These are phyloP conservation scores for Ganoderma boninense DNA, from an alignment of 1,284 basidiomycete genomes.

Conservation along the genomic window DNA sequence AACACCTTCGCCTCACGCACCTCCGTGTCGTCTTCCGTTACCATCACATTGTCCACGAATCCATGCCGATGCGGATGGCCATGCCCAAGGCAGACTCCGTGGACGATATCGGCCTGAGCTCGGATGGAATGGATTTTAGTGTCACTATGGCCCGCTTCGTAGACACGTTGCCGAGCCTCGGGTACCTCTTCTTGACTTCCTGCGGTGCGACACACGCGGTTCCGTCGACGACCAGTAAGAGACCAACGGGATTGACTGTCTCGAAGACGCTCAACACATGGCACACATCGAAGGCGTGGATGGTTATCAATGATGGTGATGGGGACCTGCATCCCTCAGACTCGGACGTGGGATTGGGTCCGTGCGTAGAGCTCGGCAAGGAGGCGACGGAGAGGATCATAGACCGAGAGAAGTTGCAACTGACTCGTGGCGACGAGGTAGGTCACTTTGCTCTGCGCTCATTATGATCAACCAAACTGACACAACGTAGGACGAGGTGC, in stretches of 20 bases:
- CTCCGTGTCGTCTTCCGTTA: neutral
- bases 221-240: too few relatives aligned
- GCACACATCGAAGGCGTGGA: neutral
- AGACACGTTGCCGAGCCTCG: neutral
- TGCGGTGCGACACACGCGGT: neutral
- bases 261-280: neutral
- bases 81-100: neutral
- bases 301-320: neutral
- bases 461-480: too few relatives aligned
- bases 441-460: neutral
- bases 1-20: neutral
- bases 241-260: too few relatives aligned
- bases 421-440: neutral
- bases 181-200: neutral
- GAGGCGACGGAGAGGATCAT: neutral
- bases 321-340: neutral
- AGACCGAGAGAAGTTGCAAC: neutral
- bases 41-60: neutral
- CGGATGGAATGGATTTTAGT: neutral
- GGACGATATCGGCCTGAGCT: too few relatives aligned
- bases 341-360: neutral
- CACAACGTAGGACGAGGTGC: too few relatives aligned
- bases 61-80: neutral
- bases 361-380: neutral
- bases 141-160: neutral